Conservation (phyloP, 176 grass and related monocot species). For the Tillandsia leiboldiana region DNA sequence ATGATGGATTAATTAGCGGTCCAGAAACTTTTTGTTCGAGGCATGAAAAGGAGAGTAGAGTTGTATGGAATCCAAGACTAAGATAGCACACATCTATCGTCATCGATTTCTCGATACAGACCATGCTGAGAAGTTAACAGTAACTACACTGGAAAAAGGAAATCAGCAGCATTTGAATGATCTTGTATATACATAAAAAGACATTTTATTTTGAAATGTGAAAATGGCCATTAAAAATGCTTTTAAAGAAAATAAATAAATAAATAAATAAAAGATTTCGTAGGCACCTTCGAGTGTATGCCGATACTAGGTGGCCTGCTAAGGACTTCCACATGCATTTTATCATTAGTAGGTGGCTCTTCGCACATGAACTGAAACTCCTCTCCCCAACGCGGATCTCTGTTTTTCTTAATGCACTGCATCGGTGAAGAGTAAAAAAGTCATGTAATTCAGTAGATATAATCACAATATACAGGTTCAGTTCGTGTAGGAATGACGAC, state of each 20-base stretch:
- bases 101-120: too few species aligned
- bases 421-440: slow-evolving; percentile 7
- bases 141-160: too few species aligned
- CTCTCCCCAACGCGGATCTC: slow-evolving; percentile 70
- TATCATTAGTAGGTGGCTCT: slow-evolving; percentile 57
- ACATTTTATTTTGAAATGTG: too few species aligned
- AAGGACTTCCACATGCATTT: slow-evolving; percentile 73
- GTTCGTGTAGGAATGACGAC: background rate
- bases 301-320: slow-evolving; percentile 66
- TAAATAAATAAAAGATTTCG: background rate
- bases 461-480: background rate
- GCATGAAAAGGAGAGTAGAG: too few species aligned
- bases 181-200: too few species aligned
- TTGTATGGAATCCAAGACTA: too few species aligned
- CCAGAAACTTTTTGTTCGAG: too few species aligned
- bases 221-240: too few species aligned
- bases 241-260: background rate
- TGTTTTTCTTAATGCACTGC: slow-evolving; percentile 76
- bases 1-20: too few species aligned
- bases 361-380: slow-evolving; percentile 72
- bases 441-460: slow-evolving; percentile 7
- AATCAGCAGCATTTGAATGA: too few species aligned
- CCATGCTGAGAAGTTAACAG: too few species aligned
- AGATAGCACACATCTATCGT: too few species aligned
- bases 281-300: slow-evolving; percentile 66